Base-by-base conservation (phyloP, 805 yeast species). In the Ogataea polymorpha region DNA sequence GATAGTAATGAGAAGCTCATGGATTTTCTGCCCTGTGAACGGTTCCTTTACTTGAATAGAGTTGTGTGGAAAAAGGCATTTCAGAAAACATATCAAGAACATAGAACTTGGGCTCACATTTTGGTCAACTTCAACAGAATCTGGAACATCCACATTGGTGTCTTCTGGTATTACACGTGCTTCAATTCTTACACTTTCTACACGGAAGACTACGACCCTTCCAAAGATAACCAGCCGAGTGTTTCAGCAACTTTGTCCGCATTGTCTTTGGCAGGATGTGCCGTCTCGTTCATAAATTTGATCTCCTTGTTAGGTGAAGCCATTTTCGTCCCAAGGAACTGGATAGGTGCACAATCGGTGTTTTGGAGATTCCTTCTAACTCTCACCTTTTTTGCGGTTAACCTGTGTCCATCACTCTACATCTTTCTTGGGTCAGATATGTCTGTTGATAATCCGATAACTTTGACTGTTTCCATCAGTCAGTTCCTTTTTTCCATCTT, bases 141-240 rank as follows among this genome's bases (percentile, higher is more conserved):
- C 39, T 84, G 91, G 90, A 79, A 83, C 39, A 75, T 86, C 36
- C 96, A 86, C 55, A 66, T 80, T 28, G 70, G 86, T 1, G 67
- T 79, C 24, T 86, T 83, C 59, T 86, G 96, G 96, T 76, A 79
- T 42, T 86, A 79, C 55, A 82, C 89, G 0, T 59, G 81, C 32
- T 75, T 74, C 56, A 84, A 86, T 56, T 68, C 89, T 0, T 80
- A 86, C 1, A 73, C 85, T 0, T 65, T 86, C 21, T 86, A 82
- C 58, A 81, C 88, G 0, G 63, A 64, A 27, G 64, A 75, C 39
- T 84, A 82, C 54, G 66, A 66, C 37, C 78, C 75, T 28, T 56
- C 67, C 6, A 49, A 68, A 33, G 74, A 84, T 52, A 81, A 77
- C 55, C 74, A 73, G 23, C 95, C 96, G 1, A 68, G 81, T 1